These are phyloP conservation scores for Mortierella sp. DNA, from an alignment of 371 early-diverging fungal genomes.

Conservation along the genomic window DNA sequence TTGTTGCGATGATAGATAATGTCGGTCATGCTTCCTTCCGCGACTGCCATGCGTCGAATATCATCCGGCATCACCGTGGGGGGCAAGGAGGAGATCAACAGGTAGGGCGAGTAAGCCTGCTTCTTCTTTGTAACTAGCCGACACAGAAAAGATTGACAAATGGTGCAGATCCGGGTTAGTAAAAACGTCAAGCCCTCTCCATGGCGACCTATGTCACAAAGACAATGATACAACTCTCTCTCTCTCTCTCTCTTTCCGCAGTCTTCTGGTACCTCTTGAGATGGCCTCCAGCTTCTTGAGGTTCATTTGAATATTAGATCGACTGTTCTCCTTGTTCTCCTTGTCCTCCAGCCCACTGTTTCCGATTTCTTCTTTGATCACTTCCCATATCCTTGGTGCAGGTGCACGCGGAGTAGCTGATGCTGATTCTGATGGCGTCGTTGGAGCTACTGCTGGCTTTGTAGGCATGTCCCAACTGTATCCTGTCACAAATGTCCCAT, in stretches of 20 bases:
- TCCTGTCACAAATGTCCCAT: slow-evolving; percentile 17
- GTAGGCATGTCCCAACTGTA: not conserved
- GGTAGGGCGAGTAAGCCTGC: slow-evolving; percentile 47
- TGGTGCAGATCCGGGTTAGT: too few species aligned
- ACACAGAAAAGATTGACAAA: not conserved
- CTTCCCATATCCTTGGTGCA: slow-evolving; percentile 21
- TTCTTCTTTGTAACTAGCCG: slow-evolving; percentile 25
- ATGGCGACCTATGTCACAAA: too few species aligned
- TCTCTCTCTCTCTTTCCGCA: not conserved
- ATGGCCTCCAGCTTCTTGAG: slow-evolving; percentile 45
- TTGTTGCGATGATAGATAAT: slow-evolving; percentile 45
- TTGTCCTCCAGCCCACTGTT: slow-evolving; percentile 1
- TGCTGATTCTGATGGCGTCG: not conserved
- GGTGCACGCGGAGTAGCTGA: not conserved
- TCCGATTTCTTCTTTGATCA: slow-evolving; percentile 10
- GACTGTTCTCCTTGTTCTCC: slow-evolving; percentile 12
- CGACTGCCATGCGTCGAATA: slow-evolving; percentile 37
- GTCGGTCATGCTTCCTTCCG: slow-evolving; percentile 30
- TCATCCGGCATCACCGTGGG: slow-evolving; percentile 49
- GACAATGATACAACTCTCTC: too few species aligned
- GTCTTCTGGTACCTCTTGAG: slow-evolving; percentile 24
- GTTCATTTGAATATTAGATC: slow-evolving; percentile 26
- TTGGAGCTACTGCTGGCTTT: slow-evolving; percentile 1
- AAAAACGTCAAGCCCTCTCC: too few species aligned
- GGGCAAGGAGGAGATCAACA: slow-evolving; percentile 35